A percentile compares a stretch with the other conserved stretches of the same genome.
phyloP scores from a whole-genome alignment of 371 early-diverging fungal species.

The Massospora cicadina region DNA sequence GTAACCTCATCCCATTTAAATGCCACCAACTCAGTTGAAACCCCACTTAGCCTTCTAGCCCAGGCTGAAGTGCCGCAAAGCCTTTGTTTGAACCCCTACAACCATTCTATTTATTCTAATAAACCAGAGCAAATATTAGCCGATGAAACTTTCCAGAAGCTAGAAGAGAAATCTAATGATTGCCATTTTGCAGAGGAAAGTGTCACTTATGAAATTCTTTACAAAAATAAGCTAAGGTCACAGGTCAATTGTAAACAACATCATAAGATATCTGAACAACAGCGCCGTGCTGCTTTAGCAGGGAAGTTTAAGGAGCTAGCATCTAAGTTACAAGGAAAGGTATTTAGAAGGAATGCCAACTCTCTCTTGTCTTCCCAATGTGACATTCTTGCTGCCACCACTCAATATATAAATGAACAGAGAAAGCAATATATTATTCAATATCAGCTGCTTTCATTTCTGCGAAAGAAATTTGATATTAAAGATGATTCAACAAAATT shows the following conservation, averaged over 20 bases:
- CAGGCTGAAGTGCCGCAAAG: not conserved
- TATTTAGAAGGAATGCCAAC: no score
- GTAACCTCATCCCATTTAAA: not conserved
- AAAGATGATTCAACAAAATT: not conserved
- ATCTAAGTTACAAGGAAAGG: not conserved
- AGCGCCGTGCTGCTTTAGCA: constrained; percentile 3
- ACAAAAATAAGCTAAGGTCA: not conserved
- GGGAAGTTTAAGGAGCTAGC: constrained; percentile 7
- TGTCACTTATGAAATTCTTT: not conserved
- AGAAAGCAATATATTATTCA: not conserved
- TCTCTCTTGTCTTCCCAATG: not conserved
- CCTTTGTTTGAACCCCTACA: not conserved
- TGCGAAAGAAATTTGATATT: not conserved
- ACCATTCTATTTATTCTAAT: not conserved
- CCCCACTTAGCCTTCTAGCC: not conserved
- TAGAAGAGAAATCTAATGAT: constrained; percentile 3
- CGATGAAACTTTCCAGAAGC: not conserved
- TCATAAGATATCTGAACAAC: constrained; percentile 4
- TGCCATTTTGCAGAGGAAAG: not conserved
- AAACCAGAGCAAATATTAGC: not conserved
- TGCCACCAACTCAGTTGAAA: not conserved
- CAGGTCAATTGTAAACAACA: constrained; percentile 5
- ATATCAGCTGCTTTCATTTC: not conserved
- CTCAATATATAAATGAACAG: not conserved
- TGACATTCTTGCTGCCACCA: not conserved